phyloP scores from a whole-genome alignment of 2,329 filamentous ascomycete genomes.

The Blastomyces parvus region DNA sequence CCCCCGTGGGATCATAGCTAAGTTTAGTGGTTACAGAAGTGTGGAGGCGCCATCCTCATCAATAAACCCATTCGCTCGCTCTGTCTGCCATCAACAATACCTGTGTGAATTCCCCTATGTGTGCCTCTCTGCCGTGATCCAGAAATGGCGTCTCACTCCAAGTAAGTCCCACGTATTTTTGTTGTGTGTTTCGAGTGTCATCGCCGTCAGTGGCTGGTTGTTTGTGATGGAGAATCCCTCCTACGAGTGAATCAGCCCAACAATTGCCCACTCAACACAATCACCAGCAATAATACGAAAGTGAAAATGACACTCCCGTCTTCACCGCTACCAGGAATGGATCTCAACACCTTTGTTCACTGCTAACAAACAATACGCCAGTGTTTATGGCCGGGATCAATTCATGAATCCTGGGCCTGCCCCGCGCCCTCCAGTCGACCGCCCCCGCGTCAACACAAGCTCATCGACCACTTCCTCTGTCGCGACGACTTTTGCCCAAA shows the following conservation, averaged over 20 bases:
- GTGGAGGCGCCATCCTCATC: neutral
- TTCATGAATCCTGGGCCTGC: constrained; percentile 98
- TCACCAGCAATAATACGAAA: neutral
- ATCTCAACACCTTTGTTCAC: neutral
- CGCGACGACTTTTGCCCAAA: constrained; percentile 55
- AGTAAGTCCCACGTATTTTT: constrained; percentile 23
- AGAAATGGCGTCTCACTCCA: constrained; percentile 27
- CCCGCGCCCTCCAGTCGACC: constrained; percentile 75
- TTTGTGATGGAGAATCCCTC: neutral
- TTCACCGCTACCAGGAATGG: neutral
- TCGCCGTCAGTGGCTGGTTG: neutral
- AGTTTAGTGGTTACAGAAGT: neutral
- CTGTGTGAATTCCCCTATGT: neutral
- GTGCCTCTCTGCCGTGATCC: constrained; percentile 11
- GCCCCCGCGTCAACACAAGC: constrained; percentile 72
- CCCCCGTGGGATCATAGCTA: neutral
- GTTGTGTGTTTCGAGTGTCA: neutral
- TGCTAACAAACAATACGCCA: constrained; percentile 23
- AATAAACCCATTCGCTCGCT: neutral
- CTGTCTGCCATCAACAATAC: neutral
- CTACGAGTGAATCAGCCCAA: neutral
- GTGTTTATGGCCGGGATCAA: constrained; percentile 53
- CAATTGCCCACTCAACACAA: neutral
- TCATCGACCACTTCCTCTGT: constrained; percentile 59
- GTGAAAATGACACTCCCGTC: neutral